Conservation (phyloP, 176 grass and related monocot genomes). For the Hordeum marinum region DNA sequence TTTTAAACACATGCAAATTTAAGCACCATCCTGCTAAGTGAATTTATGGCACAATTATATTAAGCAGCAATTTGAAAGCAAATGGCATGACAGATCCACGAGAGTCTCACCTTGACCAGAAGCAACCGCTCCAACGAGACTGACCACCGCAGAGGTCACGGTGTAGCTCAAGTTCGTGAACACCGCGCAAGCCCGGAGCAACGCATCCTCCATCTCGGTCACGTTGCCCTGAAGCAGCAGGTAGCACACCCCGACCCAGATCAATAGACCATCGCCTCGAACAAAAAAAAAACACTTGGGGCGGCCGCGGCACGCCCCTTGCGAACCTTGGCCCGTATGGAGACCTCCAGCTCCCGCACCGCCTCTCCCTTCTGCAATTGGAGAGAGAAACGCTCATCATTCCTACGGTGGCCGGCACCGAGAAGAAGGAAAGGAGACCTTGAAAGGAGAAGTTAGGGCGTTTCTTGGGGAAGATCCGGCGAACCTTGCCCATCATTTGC, state of each 20-base stretch:
- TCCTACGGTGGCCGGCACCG: not conserved
- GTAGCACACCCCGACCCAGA: not conserved
- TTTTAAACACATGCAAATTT: not conserved
- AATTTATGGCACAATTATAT: not conserved
- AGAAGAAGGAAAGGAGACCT: not conserved
- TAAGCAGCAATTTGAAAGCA: not conserved
- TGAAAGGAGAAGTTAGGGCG: not conserved
- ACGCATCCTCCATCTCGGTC: not conserved
- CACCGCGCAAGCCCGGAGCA: not conserved
- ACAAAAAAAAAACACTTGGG: not conserved
- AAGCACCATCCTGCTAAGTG: not conserved
- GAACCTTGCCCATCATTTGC: not conserved
- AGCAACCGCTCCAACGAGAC: not conserved
- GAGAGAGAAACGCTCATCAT: not conserved
- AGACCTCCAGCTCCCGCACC: slow-evolving; percentile 17
- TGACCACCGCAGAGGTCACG: not conserved
- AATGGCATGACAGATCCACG: not conserved
- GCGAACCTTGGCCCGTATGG: slow-evolving; percentile 13
- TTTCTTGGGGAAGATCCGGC: not conserved
- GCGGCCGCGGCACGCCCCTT: not conserved
- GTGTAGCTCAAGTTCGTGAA: not conserved
- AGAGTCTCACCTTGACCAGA: not conserved
- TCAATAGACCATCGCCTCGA: not conserved
- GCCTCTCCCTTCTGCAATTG: not conserved
- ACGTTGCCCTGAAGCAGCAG: slow-evolving; percentile 22